These are phyloP conservation scores for Exidia glandulosa DNA, from an alignment of 768 basidiomycete genomes.

Conservation along the genomic window DNA sequence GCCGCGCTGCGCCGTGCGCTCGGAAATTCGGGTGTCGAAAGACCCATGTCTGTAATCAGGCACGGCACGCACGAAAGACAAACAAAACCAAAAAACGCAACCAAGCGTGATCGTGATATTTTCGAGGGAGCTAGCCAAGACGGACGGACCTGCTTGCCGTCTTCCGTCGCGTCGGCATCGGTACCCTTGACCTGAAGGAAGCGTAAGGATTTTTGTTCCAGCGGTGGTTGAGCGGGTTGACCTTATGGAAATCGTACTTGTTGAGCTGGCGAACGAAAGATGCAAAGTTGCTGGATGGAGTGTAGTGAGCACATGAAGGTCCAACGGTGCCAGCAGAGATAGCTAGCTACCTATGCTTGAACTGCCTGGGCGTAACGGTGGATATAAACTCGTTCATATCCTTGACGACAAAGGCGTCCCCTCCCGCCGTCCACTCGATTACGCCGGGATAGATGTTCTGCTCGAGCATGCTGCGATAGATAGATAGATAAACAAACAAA, in stretches of 20 bases:
- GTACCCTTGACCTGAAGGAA: background rate
- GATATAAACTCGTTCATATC: slow-evolving; percentile 24
- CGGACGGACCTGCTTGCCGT: background rate
- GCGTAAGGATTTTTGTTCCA: background rate
- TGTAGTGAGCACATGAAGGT: too few relatives aligned
- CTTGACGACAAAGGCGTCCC: slow-evolving; percentile 20
- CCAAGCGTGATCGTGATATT: too few relatives aligned
- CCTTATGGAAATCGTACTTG: slow-evolving; percentile 96
- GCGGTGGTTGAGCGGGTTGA: slow-evolving; percentile 6
- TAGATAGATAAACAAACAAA: background rate
- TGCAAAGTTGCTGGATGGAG: slow-evolving; percentile 88
- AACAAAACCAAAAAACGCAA: too few relatives aligned
- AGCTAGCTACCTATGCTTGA: too few relatives aligned
- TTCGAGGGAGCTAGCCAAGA: background rate
- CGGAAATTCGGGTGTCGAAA: slow-evolving; percentile 39
- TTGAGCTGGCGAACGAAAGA: slow-evolving; percentile 87
- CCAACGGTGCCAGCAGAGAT: too few relatives aligned
- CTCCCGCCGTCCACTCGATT: slow-evolving; percentile 17
- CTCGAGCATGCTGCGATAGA: slow-evolving; percentile 18
- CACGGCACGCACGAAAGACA: background rate
- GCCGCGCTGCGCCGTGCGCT: slow-evolving; percentile 38
- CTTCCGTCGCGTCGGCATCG: background rate
- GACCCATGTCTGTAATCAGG: background rate
- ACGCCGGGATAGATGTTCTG: slow-evolving; percentile 12
- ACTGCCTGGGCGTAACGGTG: slow-evolving; percentile 17